Evolutionary conservation across 2,329 filamentous ascomycete genomes (phyloP), one percentile per base, ranked within the genome.

Genomic region (Colletotrichum scovillei): DNA sequence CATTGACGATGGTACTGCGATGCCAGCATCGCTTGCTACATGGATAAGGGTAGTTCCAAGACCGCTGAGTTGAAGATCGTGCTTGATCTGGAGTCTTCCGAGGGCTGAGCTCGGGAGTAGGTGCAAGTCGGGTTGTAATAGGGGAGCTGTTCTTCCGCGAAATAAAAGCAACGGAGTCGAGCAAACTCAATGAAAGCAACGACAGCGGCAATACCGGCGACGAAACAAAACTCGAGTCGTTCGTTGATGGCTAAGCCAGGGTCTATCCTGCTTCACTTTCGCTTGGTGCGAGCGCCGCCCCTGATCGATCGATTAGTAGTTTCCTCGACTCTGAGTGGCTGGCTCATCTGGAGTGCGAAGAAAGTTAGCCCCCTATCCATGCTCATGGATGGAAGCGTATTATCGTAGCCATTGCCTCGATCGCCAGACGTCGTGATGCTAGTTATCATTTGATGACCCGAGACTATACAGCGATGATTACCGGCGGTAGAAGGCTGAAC

Each of bases 61-160:
- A 26, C 66, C 66, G 59, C 30, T 24, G 55, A 69, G 57, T 26
- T 49, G 70, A 65, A 66, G 70, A 70, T 73, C 70, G 56, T 46
- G 26, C 53, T 57, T 58, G 46, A 65, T 64, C 59, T 73, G 66
- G 42, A 26, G 70, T 35, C 28, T 66, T 46, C 58, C 22, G 42
- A n/a, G 38, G 8, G 57, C 32, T 35, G 32, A 12, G 32, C 12
- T 12, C 32, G 32, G 32, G 32, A 35, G 32, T 12, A 11, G 9
- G 3, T 35, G 32, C 38, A 28, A 22, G 42, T 55, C 30, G 26
- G 70, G 46, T 46, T 52, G 60, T 59, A 30, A 65, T 59, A 65
- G 24, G 28, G 12, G 12, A 49, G 42, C 42, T n/a, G 32, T 66
- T 35, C 19, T 46, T 52, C 6, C 14, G 6, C 26, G 30, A 9